Conservation (phyloP, 768 basidiomycete species). For the Leucocoprinus leucothites region DNA sequence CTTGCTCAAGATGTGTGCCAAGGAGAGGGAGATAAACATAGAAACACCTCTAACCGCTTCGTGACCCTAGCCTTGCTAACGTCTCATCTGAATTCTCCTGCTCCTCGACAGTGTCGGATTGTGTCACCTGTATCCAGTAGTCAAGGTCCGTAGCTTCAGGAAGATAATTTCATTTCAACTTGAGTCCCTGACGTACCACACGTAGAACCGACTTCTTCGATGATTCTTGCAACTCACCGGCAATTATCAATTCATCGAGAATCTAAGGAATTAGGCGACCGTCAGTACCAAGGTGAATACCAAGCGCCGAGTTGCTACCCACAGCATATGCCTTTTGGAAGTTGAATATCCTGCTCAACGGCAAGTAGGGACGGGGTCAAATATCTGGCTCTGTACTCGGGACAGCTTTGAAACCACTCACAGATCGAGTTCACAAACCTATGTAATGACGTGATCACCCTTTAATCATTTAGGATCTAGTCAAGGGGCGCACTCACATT, state of each 20-base stretch:
- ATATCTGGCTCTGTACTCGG: background rate
- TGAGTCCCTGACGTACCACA: slow-evolving; percentile 31
- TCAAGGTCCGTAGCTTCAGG: slow-evolving; percentile 5
- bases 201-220: slow-evolving; percentile 87
- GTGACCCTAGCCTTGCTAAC: slow-evolving; percentile 72
- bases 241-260: slow-evolving; percentile 94
- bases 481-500: slow-evolving; percentile 70
- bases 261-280: slow-evolving; percentile 41
- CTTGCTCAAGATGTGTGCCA: slow-evolving; percentile 10
- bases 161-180: background rate
- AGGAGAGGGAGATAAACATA: slow-evolving; percentile 15
- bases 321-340: slow-evolving; percentile 99
- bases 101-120: slow-evolving; percentile 80
- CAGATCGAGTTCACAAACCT: slow-evolving; percentile 94
- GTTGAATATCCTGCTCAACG: slow-evolving; percentile 83
- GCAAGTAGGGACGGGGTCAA: slow-evolving; percentile 16
- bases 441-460: slow-evolving; percentile 23
- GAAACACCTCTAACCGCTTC: slow-evolving; percentile 53
- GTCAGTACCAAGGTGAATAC: slow-evolving; percentile 9
- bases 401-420: slow-evolving; percentile 27
- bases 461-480: slow-evolving; percentile 88
- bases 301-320: slow-evolving; percentile 11
- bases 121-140: slow-evolving; percentile 59
- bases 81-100: slow-evolving; percentile 83
- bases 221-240: slow-evolving; percentile 96